Conservation (phyloP, 768 basidiomycete genomes). For the Termitomyces sp. region DNA sequence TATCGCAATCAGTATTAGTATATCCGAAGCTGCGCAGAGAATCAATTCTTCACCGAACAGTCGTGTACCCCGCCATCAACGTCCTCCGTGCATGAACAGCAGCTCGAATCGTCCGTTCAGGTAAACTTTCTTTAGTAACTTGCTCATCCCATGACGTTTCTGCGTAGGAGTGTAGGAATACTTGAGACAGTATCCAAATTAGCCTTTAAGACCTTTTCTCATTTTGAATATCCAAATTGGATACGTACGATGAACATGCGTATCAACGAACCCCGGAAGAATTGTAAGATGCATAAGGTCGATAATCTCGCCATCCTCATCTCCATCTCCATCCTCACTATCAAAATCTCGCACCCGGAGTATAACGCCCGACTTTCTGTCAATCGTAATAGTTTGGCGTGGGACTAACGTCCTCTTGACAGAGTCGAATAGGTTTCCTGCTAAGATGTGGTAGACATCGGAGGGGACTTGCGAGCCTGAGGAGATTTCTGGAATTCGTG, state of each 20-base stretch:
- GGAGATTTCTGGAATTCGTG: not conserved
- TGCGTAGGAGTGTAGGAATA: not conserved
- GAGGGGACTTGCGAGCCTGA: not conserved
- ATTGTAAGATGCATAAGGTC: not conserved
- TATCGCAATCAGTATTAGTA: not conserved
- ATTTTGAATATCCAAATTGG: not conserved
- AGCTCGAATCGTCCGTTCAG: not conserved
- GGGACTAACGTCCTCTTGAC: not conserved
- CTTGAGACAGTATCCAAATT: not conserved
- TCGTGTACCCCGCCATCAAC: not conserved
- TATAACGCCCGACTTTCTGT: not conserved
- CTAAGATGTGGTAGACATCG: not conserved
- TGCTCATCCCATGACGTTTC: not conserved
- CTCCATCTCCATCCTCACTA: not conserved
- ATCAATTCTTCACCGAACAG: not conserved
- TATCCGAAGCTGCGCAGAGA: too few relatives aligned
- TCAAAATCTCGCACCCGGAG: not conserved
- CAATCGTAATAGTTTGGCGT: not conserved
- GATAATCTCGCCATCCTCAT: not conserved
- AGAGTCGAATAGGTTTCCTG: not conserved
- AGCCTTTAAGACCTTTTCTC: too few relatives aligned
- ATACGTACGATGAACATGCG: not conserved
- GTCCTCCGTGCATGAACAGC: not conserved
- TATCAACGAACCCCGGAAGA: not conserved
- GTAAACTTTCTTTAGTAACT: not conserved